Evolutionary conservation across 2,329 filamentous ascomycete genomes (phyloP).

Genomic region (Colletotrichum nymphaeae): DNA sequence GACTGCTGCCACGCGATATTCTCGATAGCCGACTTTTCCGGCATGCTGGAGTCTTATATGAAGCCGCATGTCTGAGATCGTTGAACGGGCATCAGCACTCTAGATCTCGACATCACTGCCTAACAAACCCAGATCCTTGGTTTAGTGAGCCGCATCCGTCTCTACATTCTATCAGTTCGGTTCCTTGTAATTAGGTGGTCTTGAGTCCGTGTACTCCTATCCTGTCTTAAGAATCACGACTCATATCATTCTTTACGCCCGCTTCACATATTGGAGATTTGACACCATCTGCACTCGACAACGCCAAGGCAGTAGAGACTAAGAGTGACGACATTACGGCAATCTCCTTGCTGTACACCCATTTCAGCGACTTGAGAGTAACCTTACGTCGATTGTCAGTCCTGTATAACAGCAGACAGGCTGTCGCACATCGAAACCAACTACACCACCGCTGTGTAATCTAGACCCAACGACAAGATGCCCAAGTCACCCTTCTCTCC

Average conservation of each 20-base stretch:
- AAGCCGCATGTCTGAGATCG: slow-evolving; percentile 1
- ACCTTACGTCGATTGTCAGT: background rate
- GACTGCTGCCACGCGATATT: background rate
- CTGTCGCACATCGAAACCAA: background rate
- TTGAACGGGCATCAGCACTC: background rate
- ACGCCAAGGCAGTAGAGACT: background rate
- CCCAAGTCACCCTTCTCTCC: slow-evolving; percentile 35
- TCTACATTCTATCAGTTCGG: background rate
- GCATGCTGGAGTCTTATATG: slow-evolving; percentile 11
- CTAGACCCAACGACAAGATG: slow-evolving; percentile 8
- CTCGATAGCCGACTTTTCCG: background rate
- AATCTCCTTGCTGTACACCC: background rate
- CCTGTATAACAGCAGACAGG: background rate
- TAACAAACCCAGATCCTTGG: background rate
- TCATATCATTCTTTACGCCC: background rate
- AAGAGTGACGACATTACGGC: background rate
- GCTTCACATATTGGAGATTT: background rate
- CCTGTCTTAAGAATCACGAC: background rate
- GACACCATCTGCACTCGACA: background rate
- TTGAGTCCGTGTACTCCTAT: background rate
- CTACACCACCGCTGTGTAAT: background rate
- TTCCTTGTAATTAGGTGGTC: background rate
- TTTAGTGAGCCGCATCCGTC: background rate
- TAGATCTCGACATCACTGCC: background rate
- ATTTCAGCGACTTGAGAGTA: background rate